Percentiles rank a stretch among this genome's conserved stretches.
Conservation (phyloP, 1,139 yeast species). For the Suhomyces terraborum region DNA sequence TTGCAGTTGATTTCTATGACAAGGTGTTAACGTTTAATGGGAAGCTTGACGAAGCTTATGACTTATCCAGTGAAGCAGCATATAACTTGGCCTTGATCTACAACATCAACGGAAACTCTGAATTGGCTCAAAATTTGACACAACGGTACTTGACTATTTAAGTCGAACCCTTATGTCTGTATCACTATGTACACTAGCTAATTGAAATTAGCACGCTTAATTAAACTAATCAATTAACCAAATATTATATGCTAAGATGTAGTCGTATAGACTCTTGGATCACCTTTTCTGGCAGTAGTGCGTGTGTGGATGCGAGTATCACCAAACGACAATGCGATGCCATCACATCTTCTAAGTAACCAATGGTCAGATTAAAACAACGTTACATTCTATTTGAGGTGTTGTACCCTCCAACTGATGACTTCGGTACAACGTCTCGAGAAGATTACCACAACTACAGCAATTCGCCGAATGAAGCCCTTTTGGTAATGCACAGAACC, state of each 20-base stretch:
- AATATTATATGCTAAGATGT: too few species aligned
- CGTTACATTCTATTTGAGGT: conserved; percentile 82
- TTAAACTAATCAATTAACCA: too few species aligned
- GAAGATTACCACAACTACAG: conserved; percentile 27
- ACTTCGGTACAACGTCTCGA: conserved; percentile 13
- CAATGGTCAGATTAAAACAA: conserved; percentile 86
- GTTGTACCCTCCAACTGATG: conserved; percentile 55
- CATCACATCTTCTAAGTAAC: not conserved
- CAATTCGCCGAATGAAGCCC: conserved; percentile 35
- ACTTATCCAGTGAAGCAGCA: conserved; percentile 76
- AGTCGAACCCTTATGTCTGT: not conserved
- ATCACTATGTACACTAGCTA: conserved; percentile 7
- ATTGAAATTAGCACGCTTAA: too few species aligned
- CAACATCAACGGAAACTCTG: conserved; percentile 70
- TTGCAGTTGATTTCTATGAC: conserved; percentile 74
- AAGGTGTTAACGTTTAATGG: conserved; percentile 53
- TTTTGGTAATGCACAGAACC: conserved; percentile 50
- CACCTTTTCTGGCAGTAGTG: not conserved
- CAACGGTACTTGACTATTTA: conserved; percentile 57
- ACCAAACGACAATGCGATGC: not conserved
- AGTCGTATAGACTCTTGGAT: too few species aligned
- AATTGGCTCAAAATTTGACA: conserved; percentile 62
- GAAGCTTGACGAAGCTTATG: conserved; percentile 40
- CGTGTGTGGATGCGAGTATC: not conserved
- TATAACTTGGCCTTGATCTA: conserved; percentile 79